Evolutionary conservation across 2,329 filamentous ascomycete genomes (phyloP).

Genomic region (Verticillium isaacii): DNA sequence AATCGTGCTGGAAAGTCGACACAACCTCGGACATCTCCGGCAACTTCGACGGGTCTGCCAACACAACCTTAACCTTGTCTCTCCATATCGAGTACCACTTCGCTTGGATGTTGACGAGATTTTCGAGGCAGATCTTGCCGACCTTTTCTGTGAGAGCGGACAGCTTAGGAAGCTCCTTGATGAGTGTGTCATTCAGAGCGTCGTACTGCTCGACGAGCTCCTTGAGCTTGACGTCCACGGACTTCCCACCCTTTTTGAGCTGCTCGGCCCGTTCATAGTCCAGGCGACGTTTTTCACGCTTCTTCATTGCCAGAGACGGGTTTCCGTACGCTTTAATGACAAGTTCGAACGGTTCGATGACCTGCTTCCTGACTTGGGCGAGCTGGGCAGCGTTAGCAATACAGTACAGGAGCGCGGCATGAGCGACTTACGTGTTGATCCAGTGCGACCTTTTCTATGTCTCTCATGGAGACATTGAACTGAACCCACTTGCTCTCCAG

Average conservation of each 20-base stretch:
- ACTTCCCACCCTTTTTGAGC: conserved; percentile 75
- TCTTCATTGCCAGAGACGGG: conserved; percentile 85
- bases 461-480: conserved; percentile 81
- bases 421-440: conserved; percentile 69
- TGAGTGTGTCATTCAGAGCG: conserved; percentile 86
- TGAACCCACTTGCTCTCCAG: conserved; percentile 92
- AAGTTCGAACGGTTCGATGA: conserved; percentile 78
- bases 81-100: conserved; percentile 81
- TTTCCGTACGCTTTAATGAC: conserved; percentile 77
- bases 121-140: conserved; percentile 72
- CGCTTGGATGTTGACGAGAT: conserved; percentile 79
- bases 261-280: conserved; percentile 82
- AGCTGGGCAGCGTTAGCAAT: conserved; percentile 30
- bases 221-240: conserved; percentile 76
- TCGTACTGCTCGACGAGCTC: conserved; percentile 87
- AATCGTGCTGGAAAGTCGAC: conserved; percentile 73
- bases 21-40: conserved; percentile 70
- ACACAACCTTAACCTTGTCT: conserved; percentile 71
- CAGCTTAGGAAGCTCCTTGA: conserved; percentile 83
- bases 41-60: conserved; percentile 60
- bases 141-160: conserved; percentile 77
- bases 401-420: conserved; percentile 4
- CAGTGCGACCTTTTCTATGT: conserved; percentile 77
- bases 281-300: conserved; percentile 85
- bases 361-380: conserved; percentile 68